A percentile compares a stretch with the other conserved stretches of the same genome.
These are phyloP conservation scores for Coniophora puteana DNA, from an alignment of 1,284 basidiomycete species.

Conservation along the genomic window DNA sequence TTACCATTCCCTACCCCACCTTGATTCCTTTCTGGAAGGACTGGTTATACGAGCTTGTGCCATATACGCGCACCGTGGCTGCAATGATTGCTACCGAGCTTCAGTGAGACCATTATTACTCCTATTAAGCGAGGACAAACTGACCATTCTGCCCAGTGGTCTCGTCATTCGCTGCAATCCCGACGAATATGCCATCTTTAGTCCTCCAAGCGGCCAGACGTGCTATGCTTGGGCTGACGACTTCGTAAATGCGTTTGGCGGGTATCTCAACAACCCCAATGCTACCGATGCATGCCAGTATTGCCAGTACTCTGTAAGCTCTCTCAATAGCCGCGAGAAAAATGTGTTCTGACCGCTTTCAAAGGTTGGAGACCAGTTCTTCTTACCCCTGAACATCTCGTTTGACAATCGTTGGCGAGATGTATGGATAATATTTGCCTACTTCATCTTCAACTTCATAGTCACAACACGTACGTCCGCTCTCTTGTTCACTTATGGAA, in stretches of 20 bases:
- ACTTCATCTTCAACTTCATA: constrained; percentile 70
- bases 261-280: constrained; percentile 76
- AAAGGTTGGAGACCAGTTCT: constrained; percentile 68
- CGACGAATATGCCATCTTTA: constrained; percentile 67
- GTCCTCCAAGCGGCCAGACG: constrained; percentile 72
- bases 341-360: constrained; percentile 5
- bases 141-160: constrained; percentile 41
- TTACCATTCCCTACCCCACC: constrained; percentile 71
- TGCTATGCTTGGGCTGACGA: constrained; percentile 69
- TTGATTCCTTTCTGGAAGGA: constrained; percentile 70
- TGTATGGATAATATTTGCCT: constrained; percentile 67
- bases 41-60: constrained; percentile 71
- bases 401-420: constrained; percentile 73
- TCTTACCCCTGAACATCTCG: constrained; percentile 62
- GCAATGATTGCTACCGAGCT: constrained; percentile 81
- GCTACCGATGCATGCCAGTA: constrained; percentile 66
- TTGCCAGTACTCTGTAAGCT: constrained; percentile 55
- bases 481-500: background rate
- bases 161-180: constrained; percentile 62
- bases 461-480: constrained; percentile 56
- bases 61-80: constrained; percentile 71
- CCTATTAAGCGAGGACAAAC: constrained; percentile 1
- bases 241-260: constrained; percentile 63
- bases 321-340: background rate
- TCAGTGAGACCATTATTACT: constrained; percentile 41